Evolutionary conservation across 768 basidiomycete species (phyloP), one percentile per base, ranked within the genome.

Genomic region (Russula sp.): DNA sequence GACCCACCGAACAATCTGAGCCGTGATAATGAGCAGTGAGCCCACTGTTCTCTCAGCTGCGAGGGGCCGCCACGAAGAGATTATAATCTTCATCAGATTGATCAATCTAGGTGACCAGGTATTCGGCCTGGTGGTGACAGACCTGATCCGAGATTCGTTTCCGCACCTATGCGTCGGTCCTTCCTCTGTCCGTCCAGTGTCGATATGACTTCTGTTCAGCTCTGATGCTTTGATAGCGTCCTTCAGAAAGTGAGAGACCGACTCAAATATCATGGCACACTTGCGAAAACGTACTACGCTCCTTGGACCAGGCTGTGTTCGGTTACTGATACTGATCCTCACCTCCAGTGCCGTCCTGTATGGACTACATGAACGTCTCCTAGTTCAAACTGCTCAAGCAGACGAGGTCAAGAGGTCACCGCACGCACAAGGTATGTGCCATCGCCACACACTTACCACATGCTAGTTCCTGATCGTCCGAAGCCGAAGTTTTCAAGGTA

Each of bases 401-500:
- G 14, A 45, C 41, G 58, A 59, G 20, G 57, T 63, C 34, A 63
- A 20, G 45, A 45, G 20, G 39, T 63, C 58, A n/a, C 38, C 25
- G 18, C 58, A 63, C 0, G 57, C 52, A 25, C 62, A 63, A 59
- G 62, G 62, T 59, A 10, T 20, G 62, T 18, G 14, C 14, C 9
- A 47, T 45, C 39, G 18, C 22, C 14, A 1, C 4, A 16, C 18
- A 35, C 8, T 13, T 9, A 39, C 50, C 18, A 9, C 32, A 25
- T 22, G 6, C 3, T 20, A 45, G 10, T 32, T 34, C 20, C 50
- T 62, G 20, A 53, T 32, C 38, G n/a, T 49, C 18, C 10, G 41
- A 58, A 62, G 61, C 61, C n/a, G 61, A 62, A 38, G 61, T 62
- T 16, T 62, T 62, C 38, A 62, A 62, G 61, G 61, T 62, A 52